Evolutionary conservation across 441 rosid genomes (phyloP), one percentile per base, ranked within the genome.

Genomic region (Populus tomentosa): DNA sequence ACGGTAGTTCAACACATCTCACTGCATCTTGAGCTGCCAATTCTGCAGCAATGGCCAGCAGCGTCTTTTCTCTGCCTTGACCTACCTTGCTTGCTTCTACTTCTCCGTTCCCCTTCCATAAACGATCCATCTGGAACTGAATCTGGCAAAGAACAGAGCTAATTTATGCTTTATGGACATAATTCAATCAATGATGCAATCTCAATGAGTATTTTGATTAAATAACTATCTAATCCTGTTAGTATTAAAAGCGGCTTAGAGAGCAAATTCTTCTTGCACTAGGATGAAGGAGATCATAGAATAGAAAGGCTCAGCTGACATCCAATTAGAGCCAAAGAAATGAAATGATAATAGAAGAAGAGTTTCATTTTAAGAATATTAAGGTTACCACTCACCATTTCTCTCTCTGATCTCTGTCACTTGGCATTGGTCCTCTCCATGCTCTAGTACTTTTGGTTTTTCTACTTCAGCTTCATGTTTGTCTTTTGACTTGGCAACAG

Each of bases 401-500:
- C 59, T 78, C 32, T 67, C 59, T 24, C 72, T 65, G 38, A 59
- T 73, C 59, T 59, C 53, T 69, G 24, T 70, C 69, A 30, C 78
- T 46, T 46, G 56, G 56, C 56, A 46, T 14, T 1, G 56, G 69
- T 76, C 84, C 59, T 77, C 70, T 70, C 59, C 35, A 3, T 32
- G 62, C 46, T 81, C 40, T 70, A 24, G 35, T 38, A 72, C 81
- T 13, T 71, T 38, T 56, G 80, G 75, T 65, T 73, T 74, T 33
- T 72, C 40, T 70, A 38, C 74, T 38, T 64, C 32, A 20, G 2
- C 79, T 24, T 68, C 75, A 65, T 67, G 30, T 70, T 78, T 72
- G 36, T 7, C 33, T 42, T 72, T 76, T 21, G 79, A 77, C 81
- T 72, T 77, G 46, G 85, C 88, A 23, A 75, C 72, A 10, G 75